Evolutionary conservation across 345 rosid genomes (phyloP), one percentile per base, ranked within the genome.

Genomic region (Excoecaria cochinchinensis): DNA sequence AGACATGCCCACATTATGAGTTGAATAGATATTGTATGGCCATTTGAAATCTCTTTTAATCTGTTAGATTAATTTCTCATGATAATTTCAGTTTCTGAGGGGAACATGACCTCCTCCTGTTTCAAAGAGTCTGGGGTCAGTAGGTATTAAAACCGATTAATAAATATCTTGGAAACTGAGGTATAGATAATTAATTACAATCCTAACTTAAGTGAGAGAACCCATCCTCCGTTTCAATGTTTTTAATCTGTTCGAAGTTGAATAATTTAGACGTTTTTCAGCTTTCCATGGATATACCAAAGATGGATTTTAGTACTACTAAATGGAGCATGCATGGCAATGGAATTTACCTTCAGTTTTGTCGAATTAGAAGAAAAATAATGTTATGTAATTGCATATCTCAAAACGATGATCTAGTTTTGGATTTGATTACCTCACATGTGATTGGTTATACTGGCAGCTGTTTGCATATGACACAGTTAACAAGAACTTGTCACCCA

Each of bases 401-500:
- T 55, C 6, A n/a, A 52, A 40, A n/a, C 17, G 25, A 71, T 17
- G 31, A 22, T 59, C 13, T 51, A 38, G 17, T 72, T 50, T 40
- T 40, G 16, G 75, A 51, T 58, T 16, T 21, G 21, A 6, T 74
- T 39, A 67, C 68, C 51, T 61, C 40, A 69, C 69, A 6, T 16
- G n/a, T 68, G 16, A 24, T 25, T 63, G 36, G 73, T 16, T 44
- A 47, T 44, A 11, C 38, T 73, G 83, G 84, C 86, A 95, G 99
- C 89, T 95, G 66, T 95, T 95, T 83, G 97, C 89, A 64, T 95
- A 88, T 36, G 98, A 95, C 72, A 92, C 98, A 0, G 93, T 95
- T 40, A 95, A 93, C 77, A 95, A 91, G 89, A 80, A 82, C 39
- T 31, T 95, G 79, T 87, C 98, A 25, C 74, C 97, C 31, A 81